Conservation (phyloP, 257 asterid species). For the Galeopsis tetrahit region DNA sequence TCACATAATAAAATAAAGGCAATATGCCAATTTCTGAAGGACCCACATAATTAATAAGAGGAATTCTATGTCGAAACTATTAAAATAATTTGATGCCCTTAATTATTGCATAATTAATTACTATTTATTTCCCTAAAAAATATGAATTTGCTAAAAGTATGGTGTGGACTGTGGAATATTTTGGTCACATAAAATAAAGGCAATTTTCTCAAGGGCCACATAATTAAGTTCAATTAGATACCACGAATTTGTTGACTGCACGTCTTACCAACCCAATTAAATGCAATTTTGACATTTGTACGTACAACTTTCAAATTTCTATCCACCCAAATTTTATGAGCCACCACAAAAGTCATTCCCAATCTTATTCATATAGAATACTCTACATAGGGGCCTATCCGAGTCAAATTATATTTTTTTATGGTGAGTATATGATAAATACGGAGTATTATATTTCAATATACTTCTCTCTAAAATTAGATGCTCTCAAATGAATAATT, state of each 20-base stretch:
- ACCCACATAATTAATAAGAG: conserved; percentile 28
- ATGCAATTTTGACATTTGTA: conserved; percentile 10
- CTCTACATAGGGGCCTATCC: too few species aligned
- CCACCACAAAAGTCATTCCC: conserved; percentile 17
- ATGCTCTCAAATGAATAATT: neutral
- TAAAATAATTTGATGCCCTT: neutral
- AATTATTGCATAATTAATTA: neutral
- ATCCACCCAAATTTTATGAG: neutral
- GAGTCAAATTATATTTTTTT: neutral
- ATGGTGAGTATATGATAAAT: neutral
- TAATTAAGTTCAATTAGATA: conserved; percentile 18
- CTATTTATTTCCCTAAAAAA: too few species aligned
- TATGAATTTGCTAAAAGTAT: neutral
- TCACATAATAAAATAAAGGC: neutral
- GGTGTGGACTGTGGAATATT: conserved; percentile 24
- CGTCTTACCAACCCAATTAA: conserved; percentile 33
- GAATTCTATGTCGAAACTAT: conserved; percentile 27
- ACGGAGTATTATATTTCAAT: neutral
- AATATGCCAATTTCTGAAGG: neutral
- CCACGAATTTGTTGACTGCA: conserved; percentile 36
- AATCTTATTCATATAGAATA: neutral
- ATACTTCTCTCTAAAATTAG: neutral
- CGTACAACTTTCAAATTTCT: neutral
- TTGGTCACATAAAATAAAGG: neutral
- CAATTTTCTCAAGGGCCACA: conserved; percentile 24